A percentile compares a stretch with the other conserved stretches of the same genome.
Evolutionary conservation across 768 basidiomycete genomes (phyloP).

Genomic region (Suillus lakei): DNA sequence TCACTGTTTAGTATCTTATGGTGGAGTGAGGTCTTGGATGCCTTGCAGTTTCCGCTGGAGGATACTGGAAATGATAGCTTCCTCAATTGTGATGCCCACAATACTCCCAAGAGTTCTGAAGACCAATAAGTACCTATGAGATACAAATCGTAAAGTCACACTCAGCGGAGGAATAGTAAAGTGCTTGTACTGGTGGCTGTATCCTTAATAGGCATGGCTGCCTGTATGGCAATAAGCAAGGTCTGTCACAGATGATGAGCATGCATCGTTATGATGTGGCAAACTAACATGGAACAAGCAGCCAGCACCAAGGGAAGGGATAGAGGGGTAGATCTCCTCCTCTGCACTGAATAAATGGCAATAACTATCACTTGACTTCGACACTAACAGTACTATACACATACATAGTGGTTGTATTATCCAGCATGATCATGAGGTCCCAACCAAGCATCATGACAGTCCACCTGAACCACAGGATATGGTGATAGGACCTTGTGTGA

Average conservation of each 20-base stretch:
- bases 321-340: conserved; percentile 37
- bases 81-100: conserved; percentile 73
- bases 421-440: conserved; percentile 41
- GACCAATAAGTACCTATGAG: conserved; percentile 2
- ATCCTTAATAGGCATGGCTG: conserved; percentile 49
- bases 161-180: conserved; percentile 37
- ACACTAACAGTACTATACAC: conserved; percentile 9
- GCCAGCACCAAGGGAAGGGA: conserved; percentile 38
- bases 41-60: conserved; percentile 21
- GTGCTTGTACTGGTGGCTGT: conserved; percentile 48
- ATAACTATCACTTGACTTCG: background rate
- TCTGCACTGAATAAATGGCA: conserved; percentile 23
- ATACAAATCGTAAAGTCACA: background rate
- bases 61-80: conserved; percentile 70
- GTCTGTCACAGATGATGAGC: conserved; percentile 14
- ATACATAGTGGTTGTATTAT: conserved; percentile 36
- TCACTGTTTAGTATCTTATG: too few species aligned
- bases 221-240: conserved; percentile 44
- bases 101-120: conserved; percentile 71
- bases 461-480: conserved; percentile 36
- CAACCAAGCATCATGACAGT: conserved; percentile 36
- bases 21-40: conserved; percentile 22
- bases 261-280: background rate
- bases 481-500: conserved; percentile 33
- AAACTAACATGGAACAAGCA: conserved; percentile 36